Conservation (phyloP, 257 asterid genomes). For the Echites panduratus region DNA sequence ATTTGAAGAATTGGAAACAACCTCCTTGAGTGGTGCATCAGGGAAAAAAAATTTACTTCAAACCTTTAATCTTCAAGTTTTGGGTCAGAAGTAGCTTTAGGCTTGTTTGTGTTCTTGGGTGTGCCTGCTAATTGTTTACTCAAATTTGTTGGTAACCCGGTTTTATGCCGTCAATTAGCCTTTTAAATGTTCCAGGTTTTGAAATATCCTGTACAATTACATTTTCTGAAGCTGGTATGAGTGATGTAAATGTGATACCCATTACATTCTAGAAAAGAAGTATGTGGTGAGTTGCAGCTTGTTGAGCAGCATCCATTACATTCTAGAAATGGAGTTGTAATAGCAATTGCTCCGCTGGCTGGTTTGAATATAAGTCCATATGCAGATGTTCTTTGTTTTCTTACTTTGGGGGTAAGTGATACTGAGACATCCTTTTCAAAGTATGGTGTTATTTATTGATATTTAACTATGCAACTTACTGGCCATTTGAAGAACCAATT, state of each 20-base stretch:
- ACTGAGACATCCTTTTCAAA: background rate
- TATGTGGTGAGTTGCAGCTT: slow-evolving; percentile 19
- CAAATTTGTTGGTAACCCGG: background rate
- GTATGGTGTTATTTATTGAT: too few species aligned
- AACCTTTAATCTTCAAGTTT: slow-evolving; percentile 20
- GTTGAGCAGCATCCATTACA: slow-evolving; percentile 20
- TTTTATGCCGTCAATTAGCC: background rate
- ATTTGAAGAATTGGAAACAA: slow-evolving; percentile 9
- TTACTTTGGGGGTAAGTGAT: background rate
- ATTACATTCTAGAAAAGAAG: slow-evolving; percentile 15
- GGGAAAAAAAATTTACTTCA: slow-evolving; percentile 8
- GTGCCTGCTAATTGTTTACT: background rate
- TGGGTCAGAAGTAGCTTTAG: slow-evolving; percentile 22
- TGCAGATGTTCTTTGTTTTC: background rate
- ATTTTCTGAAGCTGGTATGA: slow-evolving; percentile 17
- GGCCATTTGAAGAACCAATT: background rate
- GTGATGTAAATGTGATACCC: slow-evolving; percentile 20
- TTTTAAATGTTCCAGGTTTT: slow-evolving; percentile 6
- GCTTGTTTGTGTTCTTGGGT: slow-evolving; percentile 16
- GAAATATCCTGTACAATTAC: slow-evolving; percentile 23
- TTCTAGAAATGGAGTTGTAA: slow-evolving; percentile 20
- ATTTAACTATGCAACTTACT: background rate
- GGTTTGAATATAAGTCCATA: slow-evolving; percentile 18
- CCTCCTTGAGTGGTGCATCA: slow-evolving; percentile 4
- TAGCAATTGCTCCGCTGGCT: slow-evolving; percentile 26